phyloP scores from a whole-genome alignment of 1,284 basidiomycete genomes.

The Vanrija sp. region DNA sequence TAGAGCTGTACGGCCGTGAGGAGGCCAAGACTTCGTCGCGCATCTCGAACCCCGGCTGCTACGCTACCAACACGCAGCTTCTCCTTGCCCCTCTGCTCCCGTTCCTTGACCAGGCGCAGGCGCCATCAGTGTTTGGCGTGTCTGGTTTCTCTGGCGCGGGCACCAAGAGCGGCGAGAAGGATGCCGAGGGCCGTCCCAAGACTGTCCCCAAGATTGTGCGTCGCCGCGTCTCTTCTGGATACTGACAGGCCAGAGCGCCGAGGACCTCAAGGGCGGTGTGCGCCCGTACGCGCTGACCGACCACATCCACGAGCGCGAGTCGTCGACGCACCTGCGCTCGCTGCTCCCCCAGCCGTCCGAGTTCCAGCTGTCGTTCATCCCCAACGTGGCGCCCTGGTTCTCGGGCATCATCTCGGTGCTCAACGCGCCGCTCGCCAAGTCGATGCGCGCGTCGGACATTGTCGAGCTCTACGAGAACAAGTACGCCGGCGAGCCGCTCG shows the following conservation, averaged over 20 bases:
- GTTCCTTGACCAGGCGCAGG: conserved; percentile 61
- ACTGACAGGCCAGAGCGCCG: conserved; percentile 47
- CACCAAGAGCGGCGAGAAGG: conserved; percentile 64
- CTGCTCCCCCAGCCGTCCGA: conserved; percentile 50
- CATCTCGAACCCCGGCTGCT: conserved; percentile 97
- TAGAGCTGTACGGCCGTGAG: conserved; percentile 84
- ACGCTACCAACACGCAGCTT: conserved; percentile 88
- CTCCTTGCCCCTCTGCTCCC: conserved; percentile 83
- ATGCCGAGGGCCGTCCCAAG: conserved; percentile 63
- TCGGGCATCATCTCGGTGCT: conserved; percentile 88
- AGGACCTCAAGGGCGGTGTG: conserved; percentile 70
- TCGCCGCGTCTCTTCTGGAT: background rate
- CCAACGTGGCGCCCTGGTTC: conserved; percentile 89
- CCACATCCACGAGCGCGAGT: conserved; percentile 98
- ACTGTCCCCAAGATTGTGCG: conserved; percentile 75
- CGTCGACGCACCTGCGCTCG: conserved; percentile 70
- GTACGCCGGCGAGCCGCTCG: conserved; percentile 72
- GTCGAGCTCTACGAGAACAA: conserved; percentile 69
- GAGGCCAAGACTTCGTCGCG: conserved; percentile 67
- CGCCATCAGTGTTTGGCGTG: conserved; percentile 85
- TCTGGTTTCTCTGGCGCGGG: conserved; percentile 95
- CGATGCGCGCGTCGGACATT: conserved; percentile 67
- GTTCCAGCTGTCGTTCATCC: conserved; percentile 79
- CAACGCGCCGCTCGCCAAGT: conserved; percentile 69
- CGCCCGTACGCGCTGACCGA: conserved; percentile 88